phyloP scores from a whole-genome alignment of 495 filamentous ascomycete species.

The Lasiosphaeria miniovina region DNA sequence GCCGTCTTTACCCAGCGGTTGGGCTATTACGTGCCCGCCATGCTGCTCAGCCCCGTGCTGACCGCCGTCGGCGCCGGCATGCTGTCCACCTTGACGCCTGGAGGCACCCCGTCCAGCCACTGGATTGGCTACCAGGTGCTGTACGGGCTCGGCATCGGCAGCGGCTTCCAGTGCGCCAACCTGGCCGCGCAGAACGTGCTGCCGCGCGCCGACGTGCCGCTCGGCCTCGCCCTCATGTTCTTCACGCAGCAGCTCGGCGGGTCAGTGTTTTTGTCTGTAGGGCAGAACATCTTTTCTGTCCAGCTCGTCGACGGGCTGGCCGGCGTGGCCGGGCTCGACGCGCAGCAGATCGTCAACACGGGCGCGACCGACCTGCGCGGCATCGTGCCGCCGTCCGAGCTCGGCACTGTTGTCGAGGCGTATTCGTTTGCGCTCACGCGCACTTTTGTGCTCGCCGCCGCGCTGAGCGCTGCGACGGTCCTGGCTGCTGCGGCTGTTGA shows the following conservation, averaged over 20 bases:
- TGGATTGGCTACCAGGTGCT: constrained; percentile 51
- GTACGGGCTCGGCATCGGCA: constrained; percentile 34
- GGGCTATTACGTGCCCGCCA: constrained; percentile 48
- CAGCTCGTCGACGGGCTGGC: constrained; percentile 35
- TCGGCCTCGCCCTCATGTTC: constrained; percentile 58
- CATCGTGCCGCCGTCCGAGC: constrained; percentile 34
- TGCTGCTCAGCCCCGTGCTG: constrained; percentile 34
- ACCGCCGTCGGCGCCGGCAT: constrained; percentile 45
- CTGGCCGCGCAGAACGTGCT: constrained; percentile 51
- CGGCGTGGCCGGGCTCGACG: constrained; percentile 22
- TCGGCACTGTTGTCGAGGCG: constrained; percentile 28
- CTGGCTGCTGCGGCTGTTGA: constrained; percentile 28
- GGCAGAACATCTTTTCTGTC: constrained; percentile 60
- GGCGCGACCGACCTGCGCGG: constrained; percentile 34
- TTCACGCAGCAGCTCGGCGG: constrained; percentile 62
- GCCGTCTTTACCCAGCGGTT: constrained; percentile 14
- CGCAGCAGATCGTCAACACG: constrained; percentile 29
- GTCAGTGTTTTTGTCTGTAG: constrained; percentile 58
- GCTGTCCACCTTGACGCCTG: constrained; percentile 38
- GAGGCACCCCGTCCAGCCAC: constrained; percentile 29
- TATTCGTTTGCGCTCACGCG: constrained; percentile 36
- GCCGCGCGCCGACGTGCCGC: constrained; percentile 49
- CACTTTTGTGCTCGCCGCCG: constrained; percentile 24
- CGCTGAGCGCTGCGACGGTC: constrained; percentile 23
- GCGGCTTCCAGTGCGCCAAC: constrained; percentile 33